Base-by-base conservation (phyloP, 2,329 filamentous ascomycete genomes). In the Colletotrichum cereale region DNA sequence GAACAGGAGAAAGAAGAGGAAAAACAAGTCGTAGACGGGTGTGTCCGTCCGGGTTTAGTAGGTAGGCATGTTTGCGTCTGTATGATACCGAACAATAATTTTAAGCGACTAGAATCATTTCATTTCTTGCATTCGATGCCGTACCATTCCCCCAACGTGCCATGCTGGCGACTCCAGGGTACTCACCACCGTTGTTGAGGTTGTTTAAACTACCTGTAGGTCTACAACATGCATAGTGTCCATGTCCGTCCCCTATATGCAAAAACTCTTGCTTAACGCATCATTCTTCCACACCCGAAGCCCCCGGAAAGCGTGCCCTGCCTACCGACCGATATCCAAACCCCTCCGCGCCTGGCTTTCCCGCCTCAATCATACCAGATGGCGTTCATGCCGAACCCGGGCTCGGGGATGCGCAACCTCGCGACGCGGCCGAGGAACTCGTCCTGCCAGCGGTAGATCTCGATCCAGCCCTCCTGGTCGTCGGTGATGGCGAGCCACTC, bases 371-470 rank as follows among this genome's bases (percentile, higher is more conserved):
- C 92, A 80, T 96, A 96, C 94, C 94, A 97, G 74, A 97, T 95
- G n/a, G 94, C 94, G 82, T 97, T 97, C 94, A 97, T 97, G 2
- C 94, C 94, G 80, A 97, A 97, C 1, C 94, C 94, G n/a, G 93
- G 93, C 84, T 97, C 94, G 7, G 91, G 90, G 47, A 97, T 91
- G 75, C 93, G 90, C 73, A 93, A 85, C 73, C 93, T 87, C 21
- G 94, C 94, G 10, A 97, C 94, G 4, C 94, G 85, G 2, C 90
- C 91, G 64, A 97, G 82, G 76, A 92, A 93, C 85, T 96, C 94
- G 70, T 95, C 91, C 74, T 92, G 87, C 93, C 94, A 97, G 65
- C 94, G 87, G 80, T 97, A 97, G 67, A 97, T 93, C 84, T 97
- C 94, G 26, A 97, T 83, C 84, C 92, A 96, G 7, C 94, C 94